These are phyloP conservation scores for Poa annua DNA, from an alignment of 176 grass and related monocot genomes.

Conservation along the genomic window DNA sequence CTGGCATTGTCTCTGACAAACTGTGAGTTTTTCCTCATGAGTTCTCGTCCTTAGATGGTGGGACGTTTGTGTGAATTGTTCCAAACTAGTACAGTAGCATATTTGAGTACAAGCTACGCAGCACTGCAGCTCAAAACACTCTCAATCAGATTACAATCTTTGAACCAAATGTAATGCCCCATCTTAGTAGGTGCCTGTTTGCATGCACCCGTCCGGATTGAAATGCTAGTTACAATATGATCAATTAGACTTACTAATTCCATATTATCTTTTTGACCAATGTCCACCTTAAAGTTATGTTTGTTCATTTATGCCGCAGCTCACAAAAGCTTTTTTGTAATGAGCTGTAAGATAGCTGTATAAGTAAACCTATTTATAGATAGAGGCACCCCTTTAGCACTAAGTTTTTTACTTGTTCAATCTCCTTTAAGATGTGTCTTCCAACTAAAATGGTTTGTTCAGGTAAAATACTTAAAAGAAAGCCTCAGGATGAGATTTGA, in stretches of 20 bases:
- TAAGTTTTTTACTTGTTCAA: not conserved
- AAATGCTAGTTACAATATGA: not conserved
- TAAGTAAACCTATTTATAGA: not conserved
- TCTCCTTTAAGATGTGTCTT: not conserved
- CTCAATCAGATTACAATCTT: conserved; percentile 3
- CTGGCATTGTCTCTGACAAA: conserved; percentile 76
- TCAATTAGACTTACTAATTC: not conserved
- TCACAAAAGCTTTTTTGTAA: not conserved
- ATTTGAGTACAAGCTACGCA: not conserved
- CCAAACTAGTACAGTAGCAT: not conserved
- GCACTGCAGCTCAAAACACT: not conserved
- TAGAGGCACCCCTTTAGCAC: not conserved
- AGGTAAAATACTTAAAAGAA: not conserved
- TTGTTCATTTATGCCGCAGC: not conserved
- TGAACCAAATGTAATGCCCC: conserved; percentile 2
- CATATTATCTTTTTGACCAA: conserved; percentile 8
- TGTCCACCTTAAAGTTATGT: not conserved
- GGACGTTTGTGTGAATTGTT: not conserved
- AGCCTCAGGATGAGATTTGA: not conserved
- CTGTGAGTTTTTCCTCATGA: conserved; percentile 50
- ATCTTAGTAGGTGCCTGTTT: not conserved
- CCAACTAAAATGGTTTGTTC: not conserved
- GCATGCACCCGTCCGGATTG: not conserved
- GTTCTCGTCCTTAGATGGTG: not conserved
- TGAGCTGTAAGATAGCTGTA: not conserved